These are phyloP conservation scores for Puccinia polysora DNA, from an alignment of 1,284 basidiomycete species.

Conservation along the genomic window DNA sequence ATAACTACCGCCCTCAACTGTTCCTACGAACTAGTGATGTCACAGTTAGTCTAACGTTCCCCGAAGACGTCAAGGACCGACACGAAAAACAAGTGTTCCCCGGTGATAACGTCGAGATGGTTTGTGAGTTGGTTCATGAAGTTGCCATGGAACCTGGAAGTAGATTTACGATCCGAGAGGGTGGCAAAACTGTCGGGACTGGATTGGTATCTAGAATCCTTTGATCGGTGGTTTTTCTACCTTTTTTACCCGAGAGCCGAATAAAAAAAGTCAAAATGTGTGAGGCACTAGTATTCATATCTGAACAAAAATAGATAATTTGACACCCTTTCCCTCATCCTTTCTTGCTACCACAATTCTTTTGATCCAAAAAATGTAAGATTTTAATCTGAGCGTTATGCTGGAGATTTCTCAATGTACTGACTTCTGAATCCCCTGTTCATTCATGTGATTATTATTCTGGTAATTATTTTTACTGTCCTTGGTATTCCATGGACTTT, in stretches of 20 bases:
- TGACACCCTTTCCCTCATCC: no score
- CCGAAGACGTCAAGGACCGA: conserved; percentile 65
- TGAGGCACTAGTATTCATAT: no score
- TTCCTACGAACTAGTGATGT: conserved; percentile 96
- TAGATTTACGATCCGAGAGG: conserved; percentile 96
- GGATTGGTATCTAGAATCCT: conserved; percentile 38
- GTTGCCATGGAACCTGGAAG: conserved; percentile 87
- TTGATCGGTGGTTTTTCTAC: background rate
- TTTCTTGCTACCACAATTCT: no score
- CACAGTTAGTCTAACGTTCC: conserved; percentile 79
- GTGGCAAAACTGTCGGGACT: conserved; percentile 68
- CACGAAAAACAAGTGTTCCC: conserved; percentile 78
- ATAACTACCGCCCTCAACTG: conserved; percentile 91
- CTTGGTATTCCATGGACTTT: no score
- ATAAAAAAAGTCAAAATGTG: no score
- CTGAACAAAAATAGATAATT: no score
- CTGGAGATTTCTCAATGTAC: no score
- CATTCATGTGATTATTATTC: no score
- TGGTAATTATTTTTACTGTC: no score
- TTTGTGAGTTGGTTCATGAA: conserved; percentile 77
- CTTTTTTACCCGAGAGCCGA: background rate
- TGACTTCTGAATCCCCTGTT: no score
- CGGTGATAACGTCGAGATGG: conserved; percentile 94
- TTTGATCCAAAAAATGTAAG: no score
- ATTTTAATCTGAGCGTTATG: no score